Conservation (phyloP, 2,329 filamentous ascomycete species). For the Dothistroma pini region DNA sequence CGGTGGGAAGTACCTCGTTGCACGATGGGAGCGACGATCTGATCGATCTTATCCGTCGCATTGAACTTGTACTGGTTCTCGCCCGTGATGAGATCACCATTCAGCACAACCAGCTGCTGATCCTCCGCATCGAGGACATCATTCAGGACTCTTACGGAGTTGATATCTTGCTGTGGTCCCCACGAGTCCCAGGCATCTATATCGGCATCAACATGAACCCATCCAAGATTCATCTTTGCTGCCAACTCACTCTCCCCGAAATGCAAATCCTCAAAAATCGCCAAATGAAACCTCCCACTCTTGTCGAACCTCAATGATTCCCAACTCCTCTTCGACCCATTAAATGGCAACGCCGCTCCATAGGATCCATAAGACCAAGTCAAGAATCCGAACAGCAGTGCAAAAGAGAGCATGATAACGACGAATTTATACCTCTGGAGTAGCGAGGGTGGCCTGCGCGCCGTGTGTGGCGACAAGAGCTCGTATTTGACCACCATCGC, state of each 20-base stretch:
- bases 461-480: neutral
- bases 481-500: neutral
- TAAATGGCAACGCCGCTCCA: neutral
- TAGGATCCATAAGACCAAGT: neutral
- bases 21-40: conserved; percentile 57
- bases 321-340: neutral
- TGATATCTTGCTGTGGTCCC: conserved; percentile 54
- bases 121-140: conserved; percentile 55
- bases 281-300: conserved; percentile 45
- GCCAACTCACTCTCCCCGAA: conserved; percentile 56
- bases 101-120: conserved; percentile 62
- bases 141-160: conserved; percentile 56
- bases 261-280: conserved; percentile 67
- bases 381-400: neutral
- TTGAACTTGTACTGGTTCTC: conserved; percentile 58
- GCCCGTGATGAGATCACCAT: conserved; percentile 66
- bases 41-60: conserved; percentile 56
- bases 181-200: conserved; percentile 35
- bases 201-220: neutral
- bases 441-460: neutral
- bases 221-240: neutral
- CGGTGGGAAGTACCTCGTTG: conserved; percentile 34
- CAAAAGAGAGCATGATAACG: neutral
- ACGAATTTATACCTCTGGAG: neutral
- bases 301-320: conserved; percentile 27